Evolutionary conservation across 78 protist genomes (phyloP), one percentile per base, ranked within the genome.

Genomic region (slime mould (Dictyostelium discoideum)): DNA sequence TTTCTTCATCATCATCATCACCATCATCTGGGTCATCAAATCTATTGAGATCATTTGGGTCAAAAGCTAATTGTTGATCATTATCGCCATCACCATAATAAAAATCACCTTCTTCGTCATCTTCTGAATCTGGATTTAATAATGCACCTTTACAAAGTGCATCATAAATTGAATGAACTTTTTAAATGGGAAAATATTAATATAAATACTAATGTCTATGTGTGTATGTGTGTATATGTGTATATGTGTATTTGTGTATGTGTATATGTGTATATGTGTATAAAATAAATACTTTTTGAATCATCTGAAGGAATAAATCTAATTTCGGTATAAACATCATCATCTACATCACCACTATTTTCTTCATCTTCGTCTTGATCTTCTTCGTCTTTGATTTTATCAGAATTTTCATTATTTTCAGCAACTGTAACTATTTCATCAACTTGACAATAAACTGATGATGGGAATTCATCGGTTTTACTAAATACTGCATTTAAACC

Each of bases 91-190:
- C 79, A 84, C 42, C 48, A 84, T 24, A 84, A 63, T 60, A 84
- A 65, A 84, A 65, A 60, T 84, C 50, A 39, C 87, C 87, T 60
- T 84, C 88, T 40, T 84, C 78, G 5, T 73, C 79, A 32, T 73
- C 79, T 7, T 84, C 88, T 40, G 88, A 78, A 63, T 84, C 88
- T 40, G 88, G 88, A 40, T 84, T 84, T 37, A 84, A 65, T 39
- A 84, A 40, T 29, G 74, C 81, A 42, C 88, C 88, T 60, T 60
- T 14, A 37, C 88, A 84, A 40, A 84, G 39, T 32, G 74, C 46
- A 8, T 57, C 88, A 65, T 84, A 84, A 44, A 84, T 84, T 22
- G 24, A 14, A 60, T 39, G 44, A 37, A 57, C 87, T 84, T 11
- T 69, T 26, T 11, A 7, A 9, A 69, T 9, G 6, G 10, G 9